A percentile compares a stretch with the other conserved stretches of the same genome.
These are phyloP conservation scores for Fusarium mexicanum DNA, from an alignment of 2,329 filamentous ascomycete species.

Conservation along the genomic window DNA sequence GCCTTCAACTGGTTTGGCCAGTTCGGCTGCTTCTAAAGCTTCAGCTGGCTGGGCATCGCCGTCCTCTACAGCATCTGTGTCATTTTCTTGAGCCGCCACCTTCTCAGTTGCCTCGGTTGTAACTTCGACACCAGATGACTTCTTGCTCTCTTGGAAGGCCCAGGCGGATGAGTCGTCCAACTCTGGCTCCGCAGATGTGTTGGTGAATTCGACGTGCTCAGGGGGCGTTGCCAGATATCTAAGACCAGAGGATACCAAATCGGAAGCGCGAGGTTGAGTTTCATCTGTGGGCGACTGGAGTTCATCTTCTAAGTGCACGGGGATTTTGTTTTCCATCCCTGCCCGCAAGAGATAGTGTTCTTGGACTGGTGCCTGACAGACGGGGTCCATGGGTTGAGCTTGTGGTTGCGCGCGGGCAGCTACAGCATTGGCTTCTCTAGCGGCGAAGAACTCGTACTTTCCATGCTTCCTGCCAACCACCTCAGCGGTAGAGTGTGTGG, in stretches of 20 bases:
- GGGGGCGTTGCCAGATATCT: conserved; percentile 44
- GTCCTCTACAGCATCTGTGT: not conserved
- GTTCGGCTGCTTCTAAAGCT: not conserved
- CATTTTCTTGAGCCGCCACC: not conserved
- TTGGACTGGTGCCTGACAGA: not conserved
- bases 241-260: conserved; percentile 45
- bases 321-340: not conserved
- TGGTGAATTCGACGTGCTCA: conserved; percentile 3
- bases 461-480: conserved; percentile 49
- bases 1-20: not conserved
- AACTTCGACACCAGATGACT: not conserved
- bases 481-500: conserved; percentile 33
- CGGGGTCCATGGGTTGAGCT: not conserved
- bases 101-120: not conserved
- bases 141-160: conserved; percentile 45
- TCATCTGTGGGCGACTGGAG: not conserved
- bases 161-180: conserved; percentile 47
- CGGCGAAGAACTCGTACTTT: conserved; percentile 53
- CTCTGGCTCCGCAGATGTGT: not conserved
- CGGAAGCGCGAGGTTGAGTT: conserved; percentile 4
- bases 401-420: not conserved
- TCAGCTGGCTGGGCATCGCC: not conserved
- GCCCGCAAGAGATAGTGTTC: not conserved
- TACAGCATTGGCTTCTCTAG: conserved; percentile 49
- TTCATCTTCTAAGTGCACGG: not conserved